Base-by-base conservation (phyloP, 306 rosid species). In the Adenanthera pavonina region DNA sequence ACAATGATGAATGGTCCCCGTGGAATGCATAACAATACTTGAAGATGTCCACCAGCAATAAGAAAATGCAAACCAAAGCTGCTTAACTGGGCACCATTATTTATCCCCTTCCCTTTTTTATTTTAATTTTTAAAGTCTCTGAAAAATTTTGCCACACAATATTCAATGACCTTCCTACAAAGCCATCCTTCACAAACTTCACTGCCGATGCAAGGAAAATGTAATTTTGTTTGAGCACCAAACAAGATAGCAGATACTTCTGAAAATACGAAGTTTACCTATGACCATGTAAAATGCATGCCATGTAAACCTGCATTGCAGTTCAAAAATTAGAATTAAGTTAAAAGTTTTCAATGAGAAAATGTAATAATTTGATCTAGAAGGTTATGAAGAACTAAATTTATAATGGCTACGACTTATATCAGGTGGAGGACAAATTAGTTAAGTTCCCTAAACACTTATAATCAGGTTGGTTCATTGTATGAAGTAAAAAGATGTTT, bases 271-370 rank as follows among this genome's bases (percentile, higher is more conserved):
- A 34, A 53, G 76, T 90, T 88, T 79, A 91, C 99, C 93, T 88
- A 30, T 86, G 89, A 33, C 99, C 97, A 43, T 90, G 88, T 82
- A 83, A 87, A 81, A 95, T 81, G 86, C 99, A 93, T 38, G 99
- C 94, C 99, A 95, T 95, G 90, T 91, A 89, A 79, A 95, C 92
- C 99, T 95, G 87, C 84, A 84, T 52, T 79, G 48, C 75, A 75
- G 80, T 73, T 57, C 71, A 62, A 72, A 2, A 74, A 65, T 51
- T 66, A 72, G 60, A 67, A 57, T 49, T 69, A 73, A 25, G 38
- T 19, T 67, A 34, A 74, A 61, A 81, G 51, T 76, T 75, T 75
- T 47, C 40, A 62, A 17, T 34, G 49, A 51, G 51, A 38, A 83
- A 83, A 78, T 51, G 71, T 72, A 77, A 54, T 76, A 65, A 77